Conservation (phyloP, 805 yeast species). For the Brettanomyces sp. region DNA sequence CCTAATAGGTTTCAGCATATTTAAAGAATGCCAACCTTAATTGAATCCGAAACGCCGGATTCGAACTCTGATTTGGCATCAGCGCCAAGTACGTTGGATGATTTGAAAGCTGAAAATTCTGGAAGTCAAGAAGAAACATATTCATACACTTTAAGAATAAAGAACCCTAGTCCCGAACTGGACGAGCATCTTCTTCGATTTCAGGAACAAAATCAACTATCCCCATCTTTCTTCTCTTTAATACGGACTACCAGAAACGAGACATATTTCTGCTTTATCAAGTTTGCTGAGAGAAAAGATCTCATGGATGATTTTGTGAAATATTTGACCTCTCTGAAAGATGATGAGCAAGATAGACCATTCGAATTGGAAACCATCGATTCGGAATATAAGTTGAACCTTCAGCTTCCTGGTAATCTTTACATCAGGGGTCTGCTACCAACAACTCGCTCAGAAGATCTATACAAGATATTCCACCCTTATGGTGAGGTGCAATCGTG, state of each 20-base stretch:
- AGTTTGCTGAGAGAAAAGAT: conserved; percentile 10
- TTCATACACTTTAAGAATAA: background rate
- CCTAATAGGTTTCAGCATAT: background rate
- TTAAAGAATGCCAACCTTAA: background rate
- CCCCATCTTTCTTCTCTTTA: conserved; percentile 10
- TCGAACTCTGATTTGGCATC: background rate
- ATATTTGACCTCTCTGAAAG: conserved; percentile 3
- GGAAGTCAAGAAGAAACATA: background rate
- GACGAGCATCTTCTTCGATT: conserved; percentile 11
- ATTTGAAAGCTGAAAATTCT: no score
- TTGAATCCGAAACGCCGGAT: background rate
- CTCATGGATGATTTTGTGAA: conserved; percentile 10
- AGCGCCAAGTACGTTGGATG: background rate
- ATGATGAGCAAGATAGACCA: conserved; percentile 2
- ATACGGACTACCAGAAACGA: conserved; percentile 11
- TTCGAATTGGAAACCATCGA: conserved; percentile 10
- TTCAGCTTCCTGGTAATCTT: conserved; percentile 41
- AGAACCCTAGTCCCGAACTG: conserved; percentile 3
- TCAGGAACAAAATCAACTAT: conserved; percentile 6
- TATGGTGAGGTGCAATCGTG: conserved; percentile 36
- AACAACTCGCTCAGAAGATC: conserved; percentile 27
- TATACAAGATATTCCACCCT: conserved; percentile 27
- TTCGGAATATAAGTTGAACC: conserved; percentile 10
- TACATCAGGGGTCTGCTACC: conserved; percentile 43
- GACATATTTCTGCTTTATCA: conserved; percentile 9